Conservation (phyloP, 2,329 filamentous ascomycete species). For the Cryoendolithus antarcticus region DNA sequence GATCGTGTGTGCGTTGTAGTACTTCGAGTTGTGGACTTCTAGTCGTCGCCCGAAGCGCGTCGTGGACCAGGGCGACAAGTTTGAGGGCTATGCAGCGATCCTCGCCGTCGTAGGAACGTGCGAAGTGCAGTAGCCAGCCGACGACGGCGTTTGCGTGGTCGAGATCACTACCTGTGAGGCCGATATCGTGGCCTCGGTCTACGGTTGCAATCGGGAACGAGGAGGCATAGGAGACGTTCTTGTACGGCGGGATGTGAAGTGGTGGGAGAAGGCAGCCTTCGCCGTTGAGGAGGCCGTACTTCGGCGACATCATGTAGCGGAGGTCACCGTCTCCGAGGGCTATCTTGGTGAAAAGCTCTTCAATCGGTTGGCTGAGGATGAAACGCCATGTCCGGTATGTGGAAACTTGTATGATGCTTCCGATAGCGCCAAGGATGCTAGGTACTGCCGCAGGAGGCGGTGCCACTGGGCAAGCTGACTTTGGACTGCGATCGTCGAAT, state of each 20-base stretch:
- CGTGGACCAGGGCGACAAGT: constrained; percentile 26
- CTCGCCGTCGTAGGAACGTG: constrained; percentile 28
- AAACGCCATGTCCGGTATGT: constrained; percentile 60
- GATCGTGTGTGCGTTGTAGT: constrained; percentile 23
- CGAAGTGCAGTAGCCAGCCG: constrained; percentile 35
- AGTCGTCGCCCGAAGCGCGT: constrained; percentile 21
- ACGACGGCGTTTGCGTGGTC: constrained; percentile 36
- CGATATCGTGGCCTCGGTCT: constrained; percentile 4
- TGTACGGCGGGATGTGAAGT: constrained; percentile 31
- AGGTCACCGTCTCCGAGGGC: constrained; percentile 11
- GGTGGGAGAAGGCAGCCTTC: constrained; percentile 15
- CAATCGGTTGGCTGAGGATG: constrained; percentile 34
- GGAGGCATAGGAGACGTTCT: constrained; percentile 25
- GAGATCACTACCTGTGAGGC: constrained; percentile 16
- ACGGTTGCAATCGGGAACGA: constrained; percentile 26
- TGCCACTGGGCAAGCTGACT: constrained; percentile 35
- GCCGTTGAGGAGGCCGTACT: constrained; percentile 14
- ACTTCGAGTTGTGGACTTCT: constrained; percentile 11
- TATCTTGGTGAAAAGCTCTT: constrained; percentile 17
- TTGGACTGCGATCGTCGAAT: constrained; percentile 15
- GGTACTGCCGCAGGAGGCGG: constrained; percentile 46
- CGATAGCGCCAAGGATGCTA: constrained; percentile 64
- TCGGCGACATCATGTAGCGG: constrained; percentile 13
- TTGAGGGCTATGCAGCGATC: constrained; percentile 31
- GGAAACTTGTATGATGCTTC: constrained; percentile 65